Conservation (phyloP, 2,329 filamentous ascomycete species). For the Claviceps pazoutovae region DNA sequence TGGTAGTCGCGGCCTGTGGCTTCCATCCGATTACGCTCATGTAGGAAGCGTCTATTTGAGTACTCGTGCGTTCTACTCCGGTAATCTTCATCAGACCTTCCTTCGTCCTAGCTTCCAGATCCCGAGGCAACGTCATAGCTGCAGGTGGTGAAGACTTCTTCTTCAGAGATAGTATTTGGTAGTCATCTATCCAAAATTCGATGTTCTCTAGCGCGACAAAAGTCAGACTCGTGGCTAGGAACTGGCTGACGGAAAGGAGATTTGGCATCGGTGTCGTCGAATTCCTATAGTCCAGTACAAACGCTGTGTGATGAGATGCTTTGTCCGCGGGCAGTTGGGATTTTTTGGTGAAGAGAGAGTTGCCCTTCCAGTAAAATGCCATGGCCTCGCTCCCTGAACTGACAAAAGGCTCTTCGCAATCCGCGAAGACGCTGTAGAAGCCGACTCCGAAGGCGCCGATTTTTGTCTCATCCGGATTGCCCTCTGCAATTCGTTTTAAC, state of each 20-base stretch:
- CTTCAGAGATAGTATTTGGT: slow-evolving; percentile 59
- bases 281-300: slow-evolving; percentile 88
- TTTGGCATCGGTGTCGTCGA: slow-evolving; percentile 75
- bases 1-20: slow-evolving; percentile 29
- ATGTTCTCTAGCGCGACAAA: slow-evolving; percentile 83
- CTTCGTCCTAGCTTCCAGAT: slow-evolving; percentile 69
- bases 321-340: slow-evolving; percentile 57
- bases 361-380: slow-evolving; percentile 99
- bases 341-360: slow-evolving; percentile 84
- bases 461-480: slow-evolving; percentile 97
- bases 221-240: slow-evolving; percentile 85
- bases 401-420: slow-evolving; percentile 95
- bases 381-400: slow-evolving; percentile 86
- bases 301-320: slow-evolving; percentile 63
- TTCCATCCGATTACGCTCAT: slow-evolving; percentile 85
- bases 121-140: slow-evolving; percentile 57
- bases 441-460: slow-evolving; percentile 97
- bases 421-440: slow-evolving; percentile 96
- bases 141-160: slow-evolving; percentile 78
- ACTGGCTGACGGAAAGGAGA: slow-evolving; percentile 75
- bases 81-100: slow-evolving; percentile 80
- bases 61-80: slow-evolving; percentile 69
- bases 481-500: slow-evolving; percentile 94
- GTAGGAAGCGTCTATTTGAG: slow-evolving; percentile 82
- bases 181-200: slow-evolving; percentile 83